Evolutionary conservation across 1,139 yeast genomes (phyloP), one percentile per base, ranked within the genome.

Genomic region (Blastobotrys serpentis): DNA sequence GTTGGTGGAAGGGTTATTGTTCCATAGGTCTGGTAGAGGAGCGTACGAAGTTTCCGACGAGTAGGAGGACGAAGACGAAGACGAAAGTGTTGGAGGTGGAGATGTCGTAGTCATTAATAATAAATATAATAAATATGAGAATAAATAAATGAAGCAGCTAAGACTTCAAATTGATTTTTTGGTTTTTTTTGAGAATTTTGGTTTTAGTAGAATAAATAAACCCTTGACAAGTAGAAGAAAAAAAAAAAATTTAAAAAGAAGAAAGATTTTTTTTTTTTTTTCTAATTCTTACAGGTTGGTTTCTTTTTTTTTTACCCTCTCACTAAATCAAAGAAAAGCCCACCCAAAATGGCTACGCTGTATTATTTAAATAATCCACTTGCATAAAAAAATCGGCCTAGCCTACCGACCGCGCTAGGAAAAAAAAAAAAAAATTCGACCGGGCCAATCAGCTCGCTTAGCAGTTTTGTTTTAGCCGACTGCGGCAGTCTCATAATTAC

Each of bases 1-100:
- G 52, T 22, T 25, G 63, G n/a, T n/a, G n/a, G n/a, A n/a, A n/a
- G n/a, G n/a, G n/a, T 58, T 22, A 60, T 54, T 29, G 40, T 61
- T 61, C 68, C 67, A 63, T 16, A 64, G 54, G 38, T 60, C 62
- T 16, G 58, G 56, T 39, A 58, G 43, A n/a, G 59, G 58, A n/a
- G 53, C 54, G 44, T 53, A 56, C 36, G 56, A 56, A 32, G 47
- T 48, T 46, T 57, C 23, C 10, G 55, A 48, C 11, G 54, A 33
- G 46, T 38, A 38, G 45, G 32, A 33, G 25, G 50, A 43, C n/a
- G 45, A 44, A n/a, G n/a, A n/a, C 38, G 51, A 41, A 8, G 46
- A 39, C 37, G 49, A 38, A 16, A 47, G 44, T 18, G 43, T 40
- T 5, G 43, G 43, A 25, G 55, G 52, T 11, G 55, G 53, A 22